Evolutionary conservation across 441 rosid species (phyloP).

Genomic region (Populus hybrid): DNA sequence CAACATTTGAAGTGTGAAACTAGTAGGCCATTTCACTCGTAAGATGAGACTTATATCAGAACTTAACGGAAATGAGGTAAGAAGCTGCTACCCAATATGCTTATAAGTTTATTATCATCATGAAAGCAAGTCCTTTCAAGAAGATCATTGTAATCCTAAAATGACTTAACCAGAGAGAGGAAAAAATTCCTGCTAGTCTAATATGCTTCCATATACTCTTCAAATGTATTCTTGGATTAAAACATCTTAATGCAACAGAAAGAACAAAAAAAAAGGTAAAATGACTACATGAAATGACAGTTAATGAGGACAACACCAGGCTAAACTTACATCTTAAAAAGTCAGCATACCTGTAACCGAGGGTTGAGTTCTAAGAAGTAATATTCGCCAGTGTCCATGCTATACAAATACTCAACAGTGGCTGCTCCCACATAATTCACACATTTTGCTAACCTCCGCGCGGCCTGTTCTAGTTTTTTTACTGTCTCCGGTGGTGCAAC

Average conservation of each 20-base stretch:
- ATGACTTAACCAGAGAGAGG: neutral
- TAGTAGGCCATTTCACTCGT: constrained; percentile 1
- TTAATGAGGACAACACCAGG: constrained; percentile 8
- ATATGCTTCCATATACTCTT: neutral
- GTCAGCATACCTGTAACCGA: constrained; percentile 78
- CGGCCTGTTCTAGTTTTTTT: constrained; percentile 96
- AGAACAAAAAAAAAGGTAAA: neutral
- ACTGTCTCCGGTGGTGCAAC: constrained; percentile 85
- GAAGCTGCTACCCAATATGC: constrained; percentile 7
- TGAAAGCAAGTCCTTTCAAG: neutral
- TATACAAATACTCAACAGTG: constrained; percentile 95
- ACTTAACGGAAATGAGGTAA: constrained; percentile 17
- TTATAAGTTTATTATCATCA: neutral
- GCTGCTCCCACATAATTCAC: constrained; percentile 99
- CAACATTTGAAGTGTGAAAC: neutral
- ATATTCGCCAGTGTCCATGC: constrained; percentile 99
- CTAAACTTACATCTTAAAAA: constrained; percentile 24
- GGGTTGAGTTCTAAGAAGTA: constrained; percentile 99
- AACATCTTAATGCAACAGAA: neutral
- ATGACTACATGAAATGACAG: constrained; percentile 6
- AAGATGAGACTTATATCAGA: constrained; percentile 1
- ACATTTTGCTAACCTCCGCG: constrained; percentile 91
- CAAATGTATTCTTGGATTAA: neutral
- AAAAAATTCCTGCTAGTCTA: neutral
- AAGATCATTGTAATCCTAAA: neutral